Evolutionary conservation across 2,329 filamentous ascomycete genomes (phyloP).

Genomic region (Diaporthe nobilis): DNA sequence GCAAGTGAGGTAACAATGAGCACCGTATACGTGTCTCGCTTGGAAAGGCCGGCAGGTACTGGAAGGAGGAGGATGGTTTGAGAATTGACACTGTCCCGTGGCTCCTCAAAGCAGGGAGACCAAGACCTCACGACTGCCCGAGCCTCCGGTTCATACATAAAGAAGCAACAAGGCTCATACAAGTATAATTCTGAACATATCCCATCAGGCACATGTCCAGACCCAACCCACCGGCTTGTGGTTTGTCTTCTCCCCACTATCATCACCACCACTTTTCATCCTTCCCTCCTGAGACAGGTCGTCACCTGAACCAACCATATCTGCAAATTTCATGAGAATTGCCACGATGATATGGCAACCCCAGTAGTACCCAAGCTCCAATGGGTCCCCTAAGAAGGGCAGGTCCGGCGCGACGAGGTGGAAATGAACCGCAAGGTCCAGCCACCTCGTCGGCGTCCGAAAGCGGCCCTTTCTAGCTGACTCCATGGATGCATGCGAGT

Average conservation of each 20-base stretch:
- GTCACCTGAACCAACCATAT: background rate
- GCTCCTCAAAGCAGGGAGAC: background rate
- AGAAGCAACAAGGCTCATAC: background rate
- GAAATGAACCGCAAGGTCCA: background rate
- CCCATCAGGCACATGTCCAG: conserved; percentile 1
- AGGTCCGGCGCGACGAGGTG: background rate
- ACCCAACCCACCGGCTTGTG: background rate
- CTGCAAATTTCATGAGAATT: background rate
- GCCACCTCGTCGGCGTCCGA: background rate
- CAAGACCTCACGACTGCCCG: background rate
- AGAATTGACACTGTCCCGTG: background rate
- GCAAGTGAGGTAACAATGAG: background rate
- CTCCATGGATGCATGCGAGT: conserved; percentile 1
- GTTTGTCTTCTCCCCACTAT: background rate
- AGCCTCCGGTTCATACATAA: background rate
- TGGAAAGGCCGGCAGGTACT: background rate
- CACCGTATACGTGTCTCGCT: background rate
- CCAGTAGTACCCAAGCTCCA: background rate
- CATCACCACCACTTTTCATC: background rate
- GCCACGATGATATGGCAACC: background rate
- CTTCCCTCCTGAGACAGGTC: background rate
- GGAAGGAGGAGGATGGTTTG: background rate
- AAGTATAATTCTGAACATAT: background rate
- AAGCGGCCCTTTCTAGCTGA: background rate
- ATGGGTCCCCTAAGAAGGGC: background rate